Evolutionary conservation across 768 basidiomycete species (phyloP).

Genomic region (Pulveroboletus sp.): DNA sequence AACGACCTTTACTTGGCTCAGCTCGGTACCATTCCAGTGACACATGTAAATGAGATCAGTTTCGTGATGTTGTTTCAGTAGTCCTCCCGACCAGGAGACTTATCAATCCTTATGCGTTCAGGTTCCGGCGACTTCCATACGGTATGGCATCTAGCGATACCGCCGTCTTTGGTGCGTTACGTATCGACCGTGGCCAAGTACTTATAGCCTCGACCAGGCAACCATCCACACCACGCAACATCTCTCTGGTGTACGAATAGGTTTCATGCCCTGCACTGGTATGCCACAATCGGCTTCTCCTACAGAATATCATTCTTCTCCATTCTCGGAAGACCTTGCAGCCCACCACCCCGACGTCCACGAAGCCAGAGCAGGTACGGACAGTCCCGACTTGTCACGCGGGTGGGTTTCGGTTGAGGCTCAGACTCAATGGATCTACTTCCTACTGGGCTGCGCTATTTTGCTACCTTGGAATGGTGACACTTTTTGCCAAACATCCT

Average conservation of each 20-base stretch:
- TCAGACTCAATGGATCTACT: not conserved
- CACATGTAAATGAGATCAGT: no score
- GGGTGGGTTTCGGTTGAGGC: not conserved
- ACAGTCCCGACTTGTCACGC: not conserved
- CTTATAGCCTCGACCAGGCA: no score
- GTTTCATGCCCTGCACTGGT: not conserved
- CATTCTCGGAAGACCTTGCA: not conserved
- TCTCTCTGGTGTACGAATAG: not conserved
- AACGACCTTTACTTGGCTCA: no score
- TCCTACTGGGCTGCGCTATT: constrained; percentile 1
- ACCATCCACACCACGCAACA: no score
- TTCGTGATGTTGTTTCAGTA: no score
- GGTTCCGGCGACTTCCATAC: no score
- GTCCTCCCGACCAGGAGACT: no score
- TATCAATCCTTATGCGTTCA: no score
- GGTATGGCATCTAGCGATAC: no score
- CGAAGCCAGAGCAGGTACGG: not conserved
- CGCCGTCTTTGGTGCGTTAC: no score
- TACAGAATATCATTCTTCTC: not conserved
- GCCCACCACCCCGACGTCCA: not conserved
- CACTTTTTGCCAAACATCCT: not conserved
- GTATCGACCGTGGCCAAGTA: no score
- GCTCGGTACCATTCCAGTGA: no score
- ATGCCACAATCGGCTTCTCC: not conserved
- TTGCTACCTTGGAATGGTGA: not conserved